A percentile compares a stretch with the other conserved stretches of the same genome.
These are phyloP conservation scores for Colletotrichum falcatum DNA, from an alignment of 2,329 filamentous ascomycete genomes.

Conservation along the genomic window DNA sequence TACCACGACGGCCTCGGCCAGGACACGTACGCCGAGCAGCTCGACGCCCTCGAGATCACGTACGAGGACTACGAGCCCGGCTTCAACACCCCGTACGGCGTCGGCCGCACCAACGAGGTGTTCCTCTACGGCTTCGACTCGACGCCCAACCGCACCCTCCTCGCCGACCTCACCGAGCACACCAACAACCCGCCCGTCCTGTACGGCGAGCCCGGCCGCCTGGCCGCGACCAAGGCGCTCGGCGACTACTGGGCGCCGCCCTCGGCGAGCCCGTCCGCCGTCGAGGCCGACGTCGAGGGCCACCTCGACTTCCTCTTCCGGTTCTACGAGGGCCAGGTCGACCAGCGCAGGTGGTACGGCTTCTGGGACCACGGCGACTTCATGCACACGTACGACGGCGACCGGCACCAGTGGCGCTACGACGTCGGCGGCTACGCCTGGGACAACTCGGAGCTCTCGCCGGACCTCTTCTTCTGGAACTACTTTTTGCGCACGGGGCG, in stretches of 20 bases:
- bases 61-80: slow-evolving; percentile 72
- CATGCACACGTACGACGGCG: slow-evolving; percentile 70
- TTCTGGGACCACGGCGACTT: slow-evolving; percentile 73
- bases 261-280: slow-evolving; percentile 34
- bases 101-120: slow-evolving; percentile 69
- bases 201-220: slow-evolving; percentile 59
- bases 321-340: slow-evolving; percentile 67
- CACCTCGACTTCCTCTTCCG: slow-evolving; percentile 67
- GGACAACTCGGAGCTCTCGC: slow-evolving; percentile 74
- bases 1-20: slow-evolving; percentile 70
- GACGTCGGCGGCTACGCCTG: slow-evolving; percentile 74
- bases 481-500: slow-evolving; percentile 71
- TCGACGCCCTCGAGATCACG: slow-evolving; percentile 71
- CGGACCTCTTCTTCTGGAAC: slow-evolving; percentile 72
- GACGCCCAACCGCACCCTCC: slow-evolving; percentile 62
- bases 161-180: slow-evolving; percentile 57
- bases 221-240: slow-evolving; percentile 64
- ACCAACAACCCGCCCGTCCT: slow-evolving; percentile 66
- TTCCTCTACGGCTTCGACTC: slow-evolving; percentile 63
- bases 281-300: slow-evolving; percentile 58
- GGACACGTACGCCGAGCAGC: slow-evolving; percentile 67
- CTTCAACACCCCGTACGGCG: slow-evolving; percentile 68
- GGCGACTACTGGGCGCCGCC: slow-evolving; percentile 66
- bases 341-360: slow-evolving; percentile 71
- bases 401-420: slow-evolving; percentile 72